Evolutionary conservation across 1,284 basidiomycete species (phyloP), one percentile per base, ranked within the genome.

Genomic region (Phellinidium pouzarii): DNA sequence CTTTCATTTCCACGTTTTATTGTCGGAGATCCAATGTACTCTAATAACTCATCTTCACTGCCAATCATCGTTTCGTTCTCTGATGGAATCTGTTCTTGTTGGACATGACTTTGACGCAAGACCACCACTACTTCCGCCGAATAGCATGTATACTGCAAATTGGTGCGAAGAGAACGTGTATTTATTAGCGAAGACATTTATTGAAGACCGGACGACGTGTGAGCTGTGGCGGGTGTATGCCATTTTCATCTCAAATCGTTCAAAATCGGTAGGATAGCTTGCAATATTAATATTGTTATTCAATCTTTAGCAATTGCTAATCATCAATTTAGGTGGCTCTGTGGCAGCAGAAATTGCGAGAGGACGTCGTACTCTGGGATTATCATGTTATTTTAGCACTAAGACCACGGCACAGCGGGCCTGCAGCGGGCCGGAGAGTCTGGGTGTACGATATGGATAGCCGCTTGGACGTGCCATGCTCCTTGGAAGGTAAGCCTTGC

Each of bases 91-190:
- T n/a, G n/a, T 41, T 27, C 23, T 27, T 40, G 11, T 38, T 40
- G 22, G 27, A 34, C 26, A 37, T 14, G 14, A 27, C 17, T 19
- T 20, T 19, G 34, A 14, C 12, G 4, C 47, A 20, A 23, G 5
- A 4, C 63, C 66, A 3, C 67, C 67, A 57, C 61, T 47, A 31
- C 50, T 70, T 4, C 69, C 69, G 17, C 31, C 54, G 3, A 59
- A 61, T 49, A 52, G 58, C 52, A 43, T 61, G n/a, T 71, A 71
- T 61, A 71, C 69, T n/a, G 64, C 67, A 4, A 67, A 66, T 44
- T 77, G 72, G 56, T 87, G 84, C 66, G 85, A 88, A 69, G 87
- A 88, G 65, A 88, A 88, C 63, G 68, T 86, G 26, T 87, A 84
- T 58, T 65, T 80, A 34, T 72, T 88, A 1, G 73, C 72, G 7